A percentile compares a stretch with the other conserved stretches of the same genome.
Conservation (phyloP, 2,329 filamentous ascomycete genomes). For the Curvularia verruculosa region DNA sequence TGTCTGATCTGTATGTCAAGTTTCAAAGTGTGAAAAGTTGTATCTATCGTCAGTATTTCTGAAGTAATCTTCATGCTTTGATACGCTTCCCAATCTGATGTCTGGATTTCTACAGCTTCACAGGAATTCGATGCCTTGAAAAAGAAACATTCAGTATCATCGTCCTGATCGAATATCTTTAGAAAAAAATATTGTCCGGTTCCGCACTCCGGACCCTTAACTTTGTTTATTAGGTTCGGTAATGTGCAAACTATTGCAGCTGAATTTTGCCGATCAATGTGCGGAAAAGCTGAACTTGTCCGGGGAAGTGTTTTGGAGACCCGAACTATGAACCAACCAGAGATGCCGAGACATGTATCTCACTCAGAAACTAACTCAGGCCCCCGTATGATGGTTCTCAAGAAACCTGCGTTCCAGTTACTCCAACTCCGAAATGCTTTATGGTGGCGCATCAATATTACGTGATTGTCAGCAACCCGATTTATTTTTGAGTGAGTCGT, state of each 20-base stretch:
- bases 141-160: conserved; percentile 1
- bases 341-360: neutral
- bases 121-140: neutral
- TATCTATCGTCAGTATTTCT: neutral
- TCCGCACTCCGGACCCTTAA: neutral
- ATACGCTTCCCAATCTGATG: neutral
- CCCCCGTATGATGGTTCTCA: too few species aligned
- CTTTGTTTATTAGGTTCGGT: neutral
- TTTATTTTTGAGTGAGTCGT: neutral
- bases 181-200: neutral
- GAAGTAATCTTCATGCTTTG: neutral
- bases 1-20: neutral
- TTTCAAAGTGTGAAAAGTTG: neutral
- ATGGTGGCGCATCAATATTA: neutral
- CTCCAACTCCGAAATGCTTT: too few species aligned
- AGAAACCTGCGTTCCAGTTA: too few species aligned
- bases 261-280: neutral
- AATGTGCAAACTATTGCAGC: neutral
- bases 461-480: neutral
- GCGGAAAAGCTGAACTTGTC: conserved; percentile 1
- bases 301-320: conserved; percentile 3
- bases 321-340: neutral
- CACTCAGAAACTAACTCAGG: neutral
- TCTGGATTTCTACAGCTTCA: neutral
- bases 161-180: neutral